A percentile compares a stretch with the other conserved stretches of the same genome.
Conservation (phyloP, 441 rosid genomes). For the Manihot esculenta region DNA sequence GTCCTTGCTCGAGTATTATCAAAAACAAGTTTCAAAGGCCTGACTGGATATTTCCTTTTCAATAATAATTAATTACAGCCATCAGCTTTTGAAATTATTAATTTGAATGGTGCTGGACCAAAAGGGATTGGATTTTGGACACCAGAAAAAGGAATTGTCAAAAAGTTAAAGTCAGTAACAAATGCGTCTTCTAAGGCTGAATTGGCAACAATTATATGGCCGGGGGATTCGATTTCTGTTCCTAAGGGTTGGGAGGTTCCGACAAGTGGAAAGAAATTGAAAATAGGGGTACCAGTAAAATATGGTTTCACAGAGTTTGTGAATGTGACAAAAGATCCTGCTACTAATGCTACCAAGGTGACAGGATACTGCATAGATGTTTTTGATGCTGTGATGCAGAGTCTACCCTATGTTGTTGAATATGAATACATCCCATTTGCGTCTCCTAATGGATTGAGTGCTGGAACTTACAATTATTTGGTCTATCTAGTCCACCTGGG, state of each 20-base stretch:
- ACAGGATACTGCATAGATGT: constrained; percentile 53
- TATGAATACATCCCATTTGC: constrained; percentile 41
- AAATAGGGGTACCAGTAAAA: constrained; percentile 49
- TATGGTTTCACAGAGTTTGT: constrained; percentile 42
- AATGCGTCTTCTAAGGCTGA: constrained; percentile 19
- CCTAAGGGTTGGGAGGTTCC: constrained; percentile 73
- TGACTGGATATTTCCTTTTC: constrained; percentile 43
- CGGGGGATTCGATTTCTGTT: constrained; percentile 41
- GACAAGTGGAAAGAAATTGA: constrained; percentile 40
- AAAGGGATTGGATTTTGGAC: constrained; percentile 55
- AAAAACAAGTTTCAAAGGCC: constrained; percentile 37
- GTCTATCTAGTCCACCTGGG: constrained; percentile 38
- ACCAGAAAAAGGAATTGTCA: constrained; percentile 35
- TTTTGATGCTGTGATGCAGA: constrained; percentile 40
- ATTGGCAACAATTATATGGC: constrained; percentile 47
- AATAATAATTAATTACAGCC: constrained; percentile 37
- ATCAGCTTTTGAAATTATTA: constrained; percentile 41
- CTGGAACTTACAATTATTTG: constrained; percentile 46
- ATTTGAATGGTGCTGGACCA: constrained; percentile 35
- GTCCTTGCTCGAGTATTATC: constrained; percentile 34
- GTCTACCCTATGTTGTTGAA: constrained; percentile 46
- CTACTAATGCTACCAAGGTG: neutral
- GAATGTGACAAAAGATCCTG: constrained; percentile 29
- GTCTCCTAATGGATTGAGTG: constrained; percentile 20
- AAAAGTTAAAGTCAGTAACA: constrained; percentile 6